Percentiles rank a stretch among this genome's conserved stretches.
Evolutionary conservation across 2,329 filamentous ascomycete species (phyloP).

Genomic region (Hymenoscyphus occultus): DNA sequence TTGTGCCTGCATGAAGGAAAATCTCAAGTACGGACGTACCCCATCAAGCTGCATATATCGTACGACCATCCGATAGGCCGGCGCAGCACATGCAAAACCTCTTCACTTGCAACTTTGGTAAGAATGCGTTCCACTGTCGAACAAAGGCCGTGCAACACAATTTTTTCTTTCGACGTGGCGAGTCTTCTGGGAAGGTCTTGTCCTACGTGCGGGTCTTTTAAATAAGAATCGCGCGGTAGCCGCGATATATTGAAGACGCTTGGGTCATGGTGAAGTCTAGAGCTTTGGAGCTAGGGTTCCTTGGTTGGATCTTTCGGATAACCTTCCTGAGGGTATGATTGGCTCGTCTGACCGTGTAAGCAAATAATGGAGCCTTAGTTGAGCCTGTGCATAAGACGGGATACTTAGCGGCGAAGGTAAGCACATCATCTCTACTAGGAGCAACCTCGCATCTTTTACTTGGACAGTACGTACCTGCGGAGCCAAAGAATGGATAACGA

Average conservation of each 20-base stretch:
- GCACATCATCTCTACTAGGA: neutral
- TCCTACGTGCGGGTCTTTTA: slow-evolving; percentile 6
- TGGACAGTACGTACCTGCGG: too few relatives aligned
- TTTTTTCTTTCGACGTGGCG: neutral
- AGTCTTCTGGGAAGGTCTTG: neutral
- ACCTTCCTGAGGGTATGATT: neutral
- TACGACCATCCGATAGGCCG: neutral
- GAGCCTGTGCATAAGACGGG: slow-evolving; percentile 1
- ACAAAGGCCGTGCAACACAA: neutral
- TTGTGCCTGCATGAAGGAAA: slow-evolving; percentile 1
- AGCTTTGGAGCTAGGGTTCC: neutral
- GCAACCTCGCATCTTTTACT: neutral
- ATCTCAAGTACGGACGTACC: neutral
- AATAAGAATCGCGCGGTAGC: slow-evolving; percentile 7
- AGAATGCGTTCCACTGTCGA: neutral
- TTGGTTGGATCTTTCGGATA: neutral
- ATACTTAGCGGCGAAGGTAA: neutral
- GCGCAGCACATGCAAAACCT: neutral
- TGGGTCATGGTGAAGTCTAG: slow-evolving; percentile 1
- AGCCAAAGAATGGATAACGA: neutral
- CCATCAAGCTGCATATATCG: slow-evolving; percentile 2
- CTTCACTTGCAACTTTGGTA: neutral
- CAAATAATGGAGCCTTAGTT: neutral
- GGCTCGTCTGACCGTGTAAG: neutral
- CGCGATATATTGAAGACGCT: slow-evolving; percentile 5